Evolutionary conservation across 2,329 filamentous ascomycete species (phyloP), one percentile per base, ranked within the genome.

Genomic region (Raffaelea deltoideospora): DNA sequence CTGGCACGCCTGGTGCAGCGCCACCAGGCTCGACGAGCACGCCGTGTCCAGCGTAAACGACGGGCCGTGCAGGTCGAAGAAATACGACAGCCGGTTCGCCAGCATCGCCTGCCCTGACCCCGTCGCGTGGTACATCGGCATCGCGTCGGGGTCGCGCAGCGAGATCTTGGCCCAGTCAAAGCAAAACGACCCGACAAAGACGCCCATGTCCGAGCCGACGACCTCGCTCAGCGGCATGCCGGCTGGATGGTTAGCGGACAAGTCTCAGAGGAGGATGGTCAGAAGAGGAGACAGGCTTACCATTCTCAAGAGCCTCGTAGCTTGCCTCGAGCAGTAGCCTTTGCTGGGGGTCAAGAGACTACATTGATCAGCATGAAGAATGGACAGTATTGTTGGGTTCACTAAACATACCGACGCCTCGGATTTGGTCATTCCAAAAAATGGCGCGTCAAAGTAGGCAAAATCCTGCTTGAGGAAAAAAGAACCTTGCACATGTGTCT

Each of bases 1-100:
- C 35, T 58, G 48, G 15, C 55, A 49, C 1, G 55, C 62, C 34
- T 54, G 45, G 38, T 67, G 59, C 3, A 67, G 43, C 0, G 58
- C 60, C 1, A 59, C 49, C 3, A 65, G 43, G 20, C 53, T 56
- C 6, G 55, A 53, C 0, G 61, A 64, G 42, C 64, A 67, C 2
- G 56, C 64, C 1, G 64, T 65, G 38, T 66, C 61, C 0, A 65
- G 42, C 0, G 57, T 59, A 33, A 65, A 41, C 31, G 56, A 58
- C 0, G 60, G 54, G 0, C 62, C 60, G n/a, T 47, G 47, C 24
- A 64, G 47, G 40, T 65, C 53, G 32, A 58, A 61, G 35, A 54
- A 57, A 39, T 60, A 59, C 0, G 55, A 61, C 2, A 64, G 42
- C 6, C 61, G 52, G 40, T 63, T 63, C 0, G 58, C 51, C 17